Evolutionary conservation across 108 stramenopile genomes (phyloP), one percentile per base, ranked within the genome.

Genomic region (Cyclotella atomus): DNA sequence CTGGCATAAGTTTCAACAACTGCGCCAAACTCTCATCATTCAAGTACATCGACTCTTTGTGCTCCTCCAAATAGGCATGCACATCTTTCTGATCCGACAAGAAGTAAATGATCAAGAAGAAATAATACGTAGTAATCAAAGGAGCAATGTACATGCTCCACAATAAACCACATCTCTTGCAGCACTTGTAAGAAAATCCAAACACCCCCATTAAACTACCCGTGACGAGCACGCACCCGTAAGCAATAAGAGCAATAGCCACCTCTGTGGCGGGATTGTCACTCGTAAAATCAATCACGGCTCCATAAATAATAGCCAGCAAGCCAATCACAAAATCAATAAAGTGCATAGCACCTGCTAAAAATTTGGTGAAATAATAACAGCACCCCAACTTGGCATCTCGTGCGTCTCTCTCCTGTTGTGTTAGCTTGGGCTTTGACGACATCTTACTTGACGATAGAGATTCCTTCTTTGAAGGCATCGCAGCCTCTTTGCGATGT

Each of bases 371-470:
- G n/a, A 76, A 62, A 30, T 46, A 56, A 49, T 57, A 35, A 55
- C 65, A 75, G 32, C 74, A 75, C 62, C 83, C n/a, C 73, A 77
- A 54, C 20, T 76, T 61, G 23, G n/a, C 47, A 63, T 76, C 64
- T 3, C 20, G 29, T 35, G 47, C 60, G 41, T 76, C 75, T 36
- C 53, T 66, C 38, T 76, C 75, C 30, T 68, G 67, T 50, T 62
- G 44, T 19, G 67, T 45, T 28, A 76, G 17, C 49, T 62, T 30
- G 0, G 85, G 64, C 25, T 49, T 46, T 0, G 29, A 33, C 16
- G 34, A 54, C 20, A 21, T 73, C 27, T 43, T 38, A 4, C n/a
- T 43, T 3, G 27, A 24, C 36, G 4, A 20, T 38, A 10, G 16
- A 16, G 61, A 14, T 64, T 19, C 47, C 23, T 41, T 64, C 49